Conservation (phyloP, 176 grass and related monocot species). For the Aegilops tauschii region DNA sequence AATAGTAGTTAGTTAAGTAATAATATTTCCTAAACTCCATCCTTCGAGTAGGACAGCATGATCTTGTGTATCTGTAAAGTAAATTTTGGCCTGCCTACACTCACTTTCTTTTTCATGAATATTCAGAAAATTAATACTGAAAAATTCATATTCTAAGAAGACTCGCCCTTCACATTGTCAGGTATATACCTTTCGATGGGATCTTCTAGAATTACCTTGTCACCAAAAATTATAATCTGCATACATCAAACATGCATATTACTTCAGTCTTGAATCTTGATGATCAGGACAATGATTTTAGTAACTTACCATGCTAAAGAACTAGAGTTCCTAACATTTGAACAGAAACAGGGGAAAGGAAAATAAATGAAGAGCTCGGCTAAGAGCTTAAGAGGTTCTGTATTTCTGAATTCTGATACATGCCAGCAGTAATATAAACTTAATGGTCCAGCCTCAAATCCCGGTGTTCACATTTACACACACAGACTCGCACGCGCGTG, state of each 20-base stretch:
- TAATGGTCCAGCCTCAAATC: neutral
- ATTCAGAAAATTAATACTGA: neutral
- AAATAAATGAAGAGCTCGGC: neutral
- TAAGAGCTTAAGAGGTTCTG: neutral
- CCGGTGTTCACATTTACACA: neutral
- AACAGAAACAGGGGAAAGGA: neutral
- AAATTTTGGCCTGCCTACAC: neutral
- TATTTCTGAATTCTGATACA: neutral
- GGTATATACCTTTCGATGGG: slow-evolving; percentile 70
- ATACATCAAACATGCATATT: slow-evolving; percentile 25
- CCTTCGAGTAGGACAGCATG: slow-evolving; percentile 10
- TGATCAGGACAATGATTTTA: neutral
- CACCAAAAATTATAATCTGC: slow-evolving; percentile 90
- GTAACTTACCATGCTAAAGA: neutral
- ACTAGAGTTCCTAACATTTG: slow-evolving; percentile 17
- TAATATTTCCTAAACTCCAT: slow-evolving; percentile 12
- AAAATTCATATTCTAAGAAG: slow-evolving; percentile 6
- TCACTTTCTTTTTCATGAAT: slow-evolving; percentile 3
- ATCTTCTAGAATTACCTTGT: slow-evolving; percentile 86
- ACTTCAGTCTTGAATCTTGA: slow-evolving; percentile 13
- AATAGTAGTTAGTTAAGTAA: slow-evolving; percentile 14
- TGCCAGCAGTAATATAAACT: neutral
- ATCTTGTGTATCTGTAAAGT: neutral
- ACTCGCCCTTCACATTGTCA: neutral
- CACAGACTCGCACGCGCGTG: no score